A percentile compares a stretch with the other conserved stretches of the same genome.
phyloP scores from a whole-genome alignment of 2,329 filamentous ascomycete species.

The Xylaria sp. region DNA sequence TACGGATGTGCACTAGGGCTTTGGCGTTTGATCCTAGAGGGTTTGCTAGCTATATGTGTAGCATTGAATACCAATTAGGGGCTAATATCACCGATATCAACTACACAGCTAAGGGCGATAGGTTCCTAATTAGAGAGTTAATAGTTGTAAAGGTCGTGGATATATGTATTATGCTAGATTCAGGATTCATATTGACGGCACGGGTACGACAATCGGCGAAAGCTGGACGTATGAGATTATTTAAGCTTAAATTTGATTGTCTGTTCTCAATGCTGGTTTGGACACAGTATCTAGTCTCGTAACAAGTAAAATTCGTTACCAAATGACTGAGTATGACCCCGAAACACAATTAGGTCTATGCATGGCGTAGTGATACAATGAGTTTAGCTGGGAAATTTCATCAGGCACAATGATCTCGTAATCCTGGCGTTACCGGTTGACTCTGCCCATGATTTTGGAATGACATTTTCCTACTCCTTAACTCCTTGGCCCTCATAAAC shows the following conservation, averaged over 20 bases:
- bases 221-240: neutral
- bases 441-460: slow-evolving; percentile 21
- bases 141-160: too few relatives aligned
- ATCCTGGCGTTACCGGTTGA: slow-evolving; percentile 27
- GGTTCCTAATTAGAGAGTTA: too few relatives aligned
- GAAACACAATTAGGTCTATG: slow-evolving; percentile 6
- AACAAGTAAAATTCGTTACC: neutral
- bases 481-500: slow-evolving; percentile 29
- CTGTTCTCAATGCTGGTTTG: neutral
- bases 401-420: slow-evolving; percentile 26
- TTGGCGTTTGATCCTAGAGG: too few relatives aligned
- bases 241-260: neutral
- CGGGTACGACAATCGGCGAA: too few relatives aligned
- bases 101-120: too few relatives aligned
- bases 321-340: neutral
- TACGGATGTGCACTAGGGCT: too few relatives aligned
- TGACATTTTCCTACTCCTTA: slow-evolving; percentile 33
- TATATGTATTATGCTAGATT: too few relatives aligned
- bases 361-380: slow-evolving; percentile 24
- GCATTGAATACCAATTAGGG: too few relatives aligned
- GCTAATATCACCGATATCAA: too few relatives aligned
- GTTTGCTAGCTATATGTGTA: too few relatives aligned
- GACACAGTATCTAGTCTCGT: neutral
- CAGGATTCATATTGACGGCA: too few relatives aligned
- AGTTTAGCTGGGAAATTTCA: slow-evolving; percentile 18